Evolutionary conservation across 176 grass and related monocot genomes (phyloP).

Genomic region (Paspalum vaginatum): DNA sequence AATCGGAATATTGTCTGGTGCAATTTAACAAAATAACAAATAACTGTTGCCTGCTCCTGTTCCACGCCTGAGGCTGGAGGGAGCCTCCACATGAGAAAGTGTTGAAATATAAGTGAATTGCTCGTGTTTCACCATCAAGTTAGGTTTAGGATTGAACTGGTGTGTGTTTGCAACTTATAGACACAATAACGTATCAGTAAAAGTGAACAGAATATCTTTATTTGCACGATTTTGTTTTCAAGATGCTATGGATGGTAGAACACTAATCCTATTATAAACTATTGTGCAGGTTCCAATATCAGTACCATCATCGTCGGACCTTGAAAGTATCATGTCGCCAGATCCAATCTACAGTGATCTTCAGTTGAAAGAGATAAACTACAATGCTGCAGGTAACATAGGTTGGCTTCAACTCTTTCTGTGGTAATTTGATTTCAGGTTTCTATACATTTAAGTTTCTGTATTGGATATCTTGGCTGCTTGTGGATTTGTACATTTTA

Average conservation of each 20-base stretch:
- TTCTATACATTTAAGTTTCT: constrained; percentile 26
- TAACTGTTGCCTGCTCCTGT: too few relatives aligned
- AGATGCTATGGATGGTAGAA: constrained; percentile 25
- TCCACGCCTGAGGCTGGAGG: too few relatives aligned
- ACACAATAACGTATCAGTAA: constrained; percentile 26
- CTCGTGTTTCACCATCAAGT: too few relatives aligned
- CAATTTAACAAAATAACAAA: too few relatives aligned
- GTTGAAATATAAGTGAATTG: too few relatives aligned
- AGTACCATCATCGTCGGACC: constrained; percentile 53
- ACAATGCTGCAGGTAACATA: constrained; percentile 57
- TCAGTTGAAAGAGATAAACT: constrained; percentile 61
- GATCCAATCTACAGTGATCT: constrained; percentile 65
- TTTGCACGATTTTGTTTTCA: constrained; percentile 17
- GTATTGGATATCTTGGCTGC: constrained; percentile 22
- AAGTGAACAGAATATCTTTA: constrained; percentile 19
- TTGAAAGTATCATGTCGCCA: constrained; percentile 67
- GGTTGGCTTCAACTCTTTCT: constrained; percentile 24
- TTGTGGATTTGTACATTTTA: constrained; percentile 8
- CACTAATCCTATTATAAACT: constrained; percentile 38
- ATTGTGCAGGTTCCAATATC: constrained; percentile 68
- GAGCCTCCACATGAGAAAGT: too few relatives aligned
- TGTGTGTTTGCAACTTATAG: not conserved
- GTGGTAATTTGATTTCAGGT: not conserved
- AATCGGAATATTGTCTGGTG: too few relatives aligned
- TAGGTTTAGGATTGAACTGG: too few relatives aligned